phyloP scores from a whole-genome alignment of 1,139 yeast genomes.

The Magnusiomyces paraingens region DNA sequence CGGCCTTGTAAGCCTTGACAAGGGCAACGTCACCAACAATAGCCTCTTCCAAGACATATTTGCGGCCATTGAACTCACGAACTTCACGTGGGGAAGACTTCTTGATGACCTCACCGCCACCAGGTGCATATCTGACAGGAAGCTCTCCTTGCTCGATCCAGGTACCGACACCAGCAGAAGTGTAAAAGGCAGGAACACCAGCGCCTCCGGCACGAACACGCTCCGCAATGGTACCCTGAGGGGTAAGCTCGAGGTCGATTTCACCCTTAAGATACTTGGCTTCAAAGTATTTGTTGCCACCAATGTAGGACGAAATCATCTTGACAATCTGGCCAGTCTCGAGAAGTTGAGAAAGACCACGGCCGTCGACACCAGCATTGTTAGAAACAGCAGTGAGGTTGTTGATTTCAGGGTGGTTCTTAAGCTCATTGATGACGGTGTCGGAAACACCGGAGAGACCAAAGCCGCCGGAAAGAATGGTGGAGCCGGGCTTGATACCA shows the following conservation, averaged over 20 bases:
- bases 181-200: constrained; percentile 46
- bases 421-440: constrained; percentile 39
- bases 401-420: constrained; percentile 31
- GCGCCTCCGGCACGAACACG: constrained; percentile 46
- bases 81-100: constrained; percentile 39
- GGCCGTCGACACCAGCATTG: constrained; percentile 45
- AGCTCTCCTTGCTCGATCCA: constrained; percentile 46
- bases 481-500: constrained; percentile 11
- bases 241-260: constrained; percentile 43
- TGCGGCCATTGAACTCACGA: constrained; percentile 40
- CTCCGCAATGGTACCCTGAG: constrained; percentile 49
- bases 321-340: constrained; percentile 41
- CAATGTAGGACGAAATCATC: constrained; percentile 45
- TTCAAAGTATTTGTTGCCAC: constrained; percentile 42
- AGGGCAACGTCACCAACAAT: constrained; percentile 44
- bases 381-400: constrained; percentile 44
- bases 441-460: constrained; percentile 47
- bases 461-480: constrained; percentile 43
- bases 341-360: constrained; percentile 41
- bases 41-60: constrained; percentile 41
- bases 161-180: constrained; percentile 47
- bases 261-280: constrained; percentile 39
- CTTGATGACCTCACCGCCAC: constrained; percentile 34
- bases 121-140: constrained; percentile 38
- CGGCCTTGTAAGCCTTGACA: constrained; percentile 44